Evolutionary conservation across 345 rosid species (phyloP).

Genomic region (Acer yangbiense): DNA sequence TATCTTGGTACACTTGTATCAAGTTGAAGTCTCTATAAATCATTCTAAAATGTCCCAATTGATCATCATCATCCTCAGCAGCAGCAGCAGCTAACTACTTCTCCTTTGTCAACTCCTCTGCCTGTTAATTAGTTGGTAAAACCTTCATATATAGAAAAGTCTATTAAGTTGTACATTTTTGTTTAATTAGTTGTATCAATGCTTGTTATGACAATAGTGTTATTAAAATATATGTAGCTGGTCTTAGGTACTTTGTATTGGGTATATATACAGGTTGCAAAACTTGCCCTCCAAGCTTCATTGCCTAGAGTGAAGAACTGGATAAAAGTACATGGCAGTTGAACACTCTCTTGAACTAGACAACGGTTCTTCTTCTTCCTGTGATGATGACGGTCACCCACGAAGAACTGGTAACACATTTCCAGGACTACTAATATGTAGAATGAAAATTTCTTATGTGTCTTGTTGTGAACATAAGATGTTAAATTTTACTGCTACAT

Average conservation of each 20-base stretch:
- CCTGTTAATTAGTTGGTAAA: constrained; percentile 5
- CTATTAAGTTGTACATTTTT: background rate
- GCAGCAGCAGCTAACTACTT: background rate
- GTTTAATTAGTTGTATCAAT: no score
- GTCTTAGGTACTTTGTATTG: constrained; percentile 19
- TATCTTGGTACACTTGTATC: background rate
- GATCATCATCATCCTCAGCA: no score
- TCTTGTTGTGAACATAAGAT: constrained; percentile 7
- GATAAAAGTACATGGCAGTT: constrained; percentile 32
- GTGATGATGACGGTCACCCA: constrained; percentile 46
- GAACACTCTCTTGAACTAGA: constrained; percentile 30
- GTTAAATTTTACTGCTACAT: constrained; percentile 11
- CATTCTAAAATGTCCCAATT: background rate
- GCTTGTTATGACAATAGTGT: no score
- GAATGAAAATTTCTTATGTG: background rate
- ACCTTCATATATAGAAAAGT: background rate
- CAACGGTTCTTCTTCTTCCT: background rate
- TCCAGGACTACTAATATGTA: constrained; percentile 1
- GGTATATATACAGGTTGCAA: constrained; percentile 13
- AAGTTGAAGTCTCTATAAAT: background rate
- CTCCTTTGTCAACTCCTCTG: background rate
- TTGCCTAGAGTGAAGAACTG: constrained; percentile 8
- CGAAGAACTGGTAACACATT: constrained; percentile 43
- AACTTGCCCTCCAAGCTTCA: background rate
- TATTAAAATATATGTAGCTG: background rate